phyloP scores from a whole-genome alignment of 1,284 basidiomycete genomes.

The Rhodotorula sp. region DNA sequence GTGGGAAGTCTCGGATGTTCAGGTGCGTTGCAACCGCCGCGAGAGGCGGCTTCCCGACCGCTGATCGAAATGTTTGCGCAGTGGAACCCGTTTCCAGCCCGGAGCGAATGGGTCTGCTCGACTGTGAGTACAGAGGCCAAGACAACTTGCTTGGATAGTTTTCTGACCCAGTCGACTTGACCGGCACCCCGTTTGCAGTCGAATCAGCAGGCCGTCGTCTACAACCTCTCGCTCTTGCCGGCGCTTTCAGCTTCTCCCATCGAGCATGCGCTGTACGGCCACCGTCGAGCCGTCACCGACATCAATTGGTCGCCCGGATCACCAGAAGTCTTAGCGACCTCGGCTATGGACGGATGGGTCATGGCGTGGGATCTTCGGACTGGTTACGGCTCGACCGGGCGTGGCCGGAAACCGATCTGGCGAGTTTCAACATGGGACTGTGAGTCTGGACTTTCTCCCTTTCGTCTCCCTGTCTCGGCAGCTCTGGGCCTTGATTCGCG shows the following conservation, averaged over 20 bases:
- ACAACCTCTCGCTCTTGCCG: constrained; percentile 77
- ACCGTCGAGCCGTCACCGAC: constrained; percentile 89
- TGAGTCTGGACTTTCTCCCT: constrained; percentile 29
- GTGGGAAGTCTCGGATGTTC: constrained; percentile 82
- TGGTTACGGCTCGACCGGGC: constrained; percentile 29
- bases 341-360: constrained; percentile 56
- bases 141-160: too few relatives aligned
- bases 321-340: constrained; percentile 60
- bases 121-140: constrained; percentile 54
- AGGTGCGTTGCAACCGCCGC: neutral
- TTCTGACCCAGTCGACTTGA: neutral
- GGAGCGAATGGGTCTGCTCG: constrained; percentile 86
- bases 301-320: constrained; percentile 91
- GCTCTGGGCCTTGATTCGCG: neutral
- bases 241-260: constrained; percentile 59
- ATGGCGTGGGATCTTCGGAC: constrained; percentile 79
- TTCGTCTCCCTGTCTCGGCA: too few relatives aligned
- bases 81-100: constrained; percentile 87
- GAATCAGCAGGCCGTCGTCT: constrained; percentile 91
- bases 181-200: constrained; percentile 51
- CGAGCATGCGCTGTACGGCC: constrained; percentile 73
- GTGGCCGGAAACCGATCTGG: constrained; percentile 47
- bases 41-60: neutral
- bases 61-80: constrained; percentile 48
- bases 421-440: constrained; percentile 52